Conservation (phyloP, 495 filamentous ascomycete genomes). For the Astrothelium macrocarpum region DNA sequence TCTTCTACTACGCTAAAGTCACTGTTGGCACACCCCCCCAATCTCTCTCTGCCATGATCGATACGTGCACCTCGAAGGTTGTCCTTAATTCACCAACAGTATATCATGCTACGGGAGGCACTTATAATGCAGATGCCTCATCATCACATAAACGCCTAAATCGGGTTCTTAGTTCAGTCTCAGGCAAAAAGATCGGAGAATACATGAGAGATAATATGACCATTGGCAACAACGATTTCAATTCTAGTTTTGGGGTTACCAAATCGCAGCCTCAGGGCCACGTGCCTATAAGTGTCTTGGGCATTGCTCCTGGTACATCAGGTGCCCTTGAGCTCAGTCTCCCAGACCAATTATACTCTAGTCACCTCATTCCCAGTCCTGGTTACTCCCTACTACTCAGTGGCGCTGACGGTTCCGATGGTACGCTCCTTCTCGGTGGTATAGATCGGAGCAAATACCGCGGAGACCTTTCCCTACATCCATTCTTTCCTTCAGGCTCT, state of each 20-base stretch:
- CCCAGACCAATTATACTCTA: too few relatives aligned
- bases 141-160: slow-evolving; percentile 2
- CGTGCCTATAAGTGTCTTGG: background rate
- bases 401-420: background rate
- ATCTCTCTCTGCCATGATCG: background rate
- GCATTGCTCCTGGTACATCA: background rate
- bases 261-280: background rate
- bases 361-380: background rate
- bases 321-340: too few relatives aligned
- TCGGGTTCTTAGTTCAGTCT: background rate
- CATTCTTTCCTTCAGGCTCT: background rate
- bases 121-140: slow-evolving; percentile 9
- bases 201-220: background rate
- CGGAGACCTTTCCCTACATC: background rate
- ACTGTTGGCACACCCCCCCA: background rate
- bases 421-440: background rate
- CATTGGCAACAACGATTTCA: background rate
- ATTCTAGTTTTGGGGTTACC: background rate
- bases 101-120: slow-evolving; percentile 10
- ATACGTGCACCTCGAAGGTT: background rate
- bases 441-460: background rate
- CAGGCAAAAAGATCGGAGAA: background rate
- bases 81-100: background rate
- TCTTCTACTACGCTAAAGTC: background rate
- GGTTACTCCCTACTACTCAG: background rate